phyloP scores from a whole-genome alignment of 2,329 filamentous ascomycete species.

The Sporothrix phasma region DNA sequence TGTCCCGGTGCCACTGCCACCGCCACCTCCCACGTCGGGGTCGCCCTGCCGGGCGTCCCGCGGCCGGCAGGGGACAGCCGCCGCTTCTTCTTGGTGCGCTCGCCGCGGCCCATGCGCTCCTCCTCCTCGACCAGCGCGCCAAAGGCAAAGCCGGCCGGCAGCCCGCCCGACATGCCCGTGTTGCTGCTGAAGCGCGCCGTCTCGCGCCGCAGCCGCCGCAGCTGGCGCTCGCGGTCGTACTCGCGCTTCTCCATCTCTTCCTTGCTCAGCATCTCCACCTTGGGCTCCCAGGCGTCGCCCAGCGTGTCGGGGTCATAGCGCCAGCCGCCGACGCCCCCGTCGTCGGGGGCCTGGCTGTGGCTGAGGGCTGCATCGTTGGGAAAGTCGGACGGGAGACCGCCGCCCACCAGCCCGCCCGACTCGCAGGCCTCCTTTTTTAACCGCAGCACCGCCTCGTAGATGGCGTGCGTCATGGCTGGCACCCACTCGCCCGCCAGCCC shows the following conservation, averaged over 20 bases:
- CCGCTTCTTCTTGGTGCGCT: constrained; percentile 90
- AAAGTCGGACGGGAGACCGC: constrained; percentile 54
- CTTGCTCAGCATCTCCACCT: constrained; percentile 72
- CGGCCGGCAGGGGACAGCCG: constrained; percentile 81
- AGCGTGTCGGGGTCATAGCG: constrained; percentile 88
- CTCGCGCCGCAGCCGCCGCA: constrained; percentile 75
- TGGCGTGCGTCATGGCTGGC: constrained; percentile 86
- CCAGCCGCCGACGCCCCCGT: constrained; percentile 59
- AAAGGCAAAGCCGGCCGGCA: constrained; percentile 48
- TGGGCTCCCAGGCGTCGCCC: constrained; percentile 74
- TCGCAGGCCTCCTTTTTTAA: constrained; percentile 96
- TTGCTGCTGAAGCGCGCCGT: constrained; percentile 87
- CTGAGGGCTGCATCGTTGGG: constrained; percentile 72
- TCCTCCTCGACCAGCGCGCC: constrained; percentile 52
- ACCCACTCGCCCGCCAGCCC: constrained; percentile 89
- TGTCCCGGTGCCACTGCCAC: constrained; percentile 55
- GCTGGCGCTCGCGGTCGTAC: constrained; percentile 84
- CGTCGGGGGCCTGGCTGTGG: constrained; percentile 18
- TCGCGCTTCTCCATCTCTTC: constrained; percentile 98
- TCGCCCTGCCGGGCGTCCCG: constrained; percentile 66
- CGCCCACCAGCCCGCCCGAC: constrained; percentile 69
- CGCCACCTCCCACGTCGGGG: no score
- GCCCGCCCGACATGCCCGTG: constrained; percentile 67
- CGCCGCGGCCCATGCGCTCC: constrained; percentile 82
- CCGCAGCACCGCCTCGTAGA: constrained; percentile 87